Conservation (phyloP, 257 asterid genomes). For the Parsonsia alboflavescens region DNA sequence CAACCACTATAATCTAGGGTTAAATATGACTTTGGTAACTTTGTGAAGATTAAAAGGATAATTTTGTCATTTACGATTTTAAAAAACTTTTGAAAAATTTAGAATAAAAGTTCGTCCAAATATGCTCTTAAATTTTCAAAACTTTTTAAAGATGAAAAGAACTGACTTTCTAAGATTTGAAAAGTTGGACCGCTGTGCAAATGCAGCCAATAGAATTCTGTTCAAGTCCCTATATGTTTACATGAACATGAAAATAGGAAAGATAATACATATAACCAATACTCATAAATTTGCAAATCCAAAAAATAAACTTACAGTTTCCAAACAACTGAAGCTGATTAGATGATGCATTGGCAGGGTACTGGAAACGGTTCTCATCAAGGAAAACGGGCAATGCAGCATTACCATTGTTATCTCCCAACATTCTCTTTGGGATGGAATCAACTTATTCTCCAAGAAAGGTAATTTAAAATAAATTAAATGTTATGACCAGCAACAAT, state of each 20-base stretch:
- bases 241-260: neutral
- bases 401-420: constrained; percentile 53
- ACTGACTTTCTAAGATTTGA: too few species aligned
- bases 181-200: too few species aligned
- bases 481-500: constrained; percentile 15
- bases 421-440: constrained; percentile 31
- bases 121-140: too few species aligned
- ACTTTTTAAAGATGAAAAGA: too few species aligned
- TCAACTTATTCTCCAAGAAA: constrained; percentile 12
- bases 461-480: constrained; percentile 14
- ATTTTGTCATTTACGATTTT: too few species aligned
- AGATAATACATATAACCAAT: neutral
- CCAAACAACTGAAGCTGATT: constrained; percentile 64
- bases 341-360: constrained; percentile 40
- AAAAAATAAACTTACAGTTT: constrained; percentile 46
- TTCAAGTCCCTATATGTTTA: neutral
- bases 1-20: too few species aligned
- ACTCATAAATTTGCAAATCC: neutral
- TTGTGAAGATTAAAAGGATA: too few species aligned
- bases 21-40: too few species aligned
- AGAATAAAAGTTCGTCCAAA: too few species aligned
- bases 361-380: constrained; percentile 39
- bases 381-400: constrained; percentile 42
- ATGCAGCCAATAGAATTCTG: too few species aligned
- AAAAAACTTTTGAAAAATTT: too few species aligned